Evolutionary conservation across 768 basidiomycete species (phyloP), one percentile per base, ranked within the genome.

Genomic region (Leccinellum albellum): DNA sequence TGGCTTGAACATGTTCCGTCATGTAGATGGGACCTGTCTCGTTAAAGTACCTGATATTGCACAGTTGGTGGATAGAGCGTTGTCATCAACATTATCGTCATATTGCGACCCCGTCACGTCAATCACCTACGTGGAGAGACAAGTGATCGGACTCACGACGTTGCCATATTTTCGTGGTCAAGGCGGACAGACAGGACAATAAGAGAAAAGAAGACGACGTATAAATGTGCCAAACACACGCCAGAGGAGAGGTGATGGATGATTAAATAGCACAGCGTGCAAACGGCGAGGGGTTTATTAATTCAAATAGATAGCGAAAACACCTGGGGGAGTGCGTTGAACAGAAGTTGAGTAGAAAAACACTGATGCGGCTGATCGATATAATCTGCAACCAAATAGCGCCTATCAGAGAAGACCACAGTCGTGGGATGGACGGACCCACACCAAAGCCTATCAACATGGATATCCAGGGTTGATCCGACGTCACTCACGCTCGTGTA

Each of bases 1-100:
- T 56, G 23, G 32, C 53, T 26, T 57, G 53, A 10, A 24, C 8
- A 26, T 55, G 44, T 23, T 57, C 56, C 20, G 26, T 17, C 44
- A 23, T 14, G 20, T 56, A 56, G 31, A 56, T 56, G 15, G 55
- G 55, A 20, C 55, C 55, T 10, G 55, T 56, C 44, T 56, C 55
- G 32, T 56, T 56, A 32, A 56, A 56, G 26, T 56, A 56, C 10
- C 55, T 56, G 63, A 52, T 35, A 17, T 6, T 12, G 29, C 21
- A n/a, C 17, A 28, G 24, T 47, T 17, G 4, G 26, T 6, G 13
- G 26, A 14, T 26, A 12, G 13, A 28, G 9, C 24, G 13, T 17
- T 14, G 31, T 31, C 52, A 50, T 31, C 10, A 10, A 32, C 53
- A n/a, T 24, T 23, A 24, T 28, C 20, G 21, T 31, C 29, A 28